Evolutionary conservation across 2,329 filamentous ascomycete species (phyloP).

Genomic region (Sporothrix dimorphospora): DNA sequence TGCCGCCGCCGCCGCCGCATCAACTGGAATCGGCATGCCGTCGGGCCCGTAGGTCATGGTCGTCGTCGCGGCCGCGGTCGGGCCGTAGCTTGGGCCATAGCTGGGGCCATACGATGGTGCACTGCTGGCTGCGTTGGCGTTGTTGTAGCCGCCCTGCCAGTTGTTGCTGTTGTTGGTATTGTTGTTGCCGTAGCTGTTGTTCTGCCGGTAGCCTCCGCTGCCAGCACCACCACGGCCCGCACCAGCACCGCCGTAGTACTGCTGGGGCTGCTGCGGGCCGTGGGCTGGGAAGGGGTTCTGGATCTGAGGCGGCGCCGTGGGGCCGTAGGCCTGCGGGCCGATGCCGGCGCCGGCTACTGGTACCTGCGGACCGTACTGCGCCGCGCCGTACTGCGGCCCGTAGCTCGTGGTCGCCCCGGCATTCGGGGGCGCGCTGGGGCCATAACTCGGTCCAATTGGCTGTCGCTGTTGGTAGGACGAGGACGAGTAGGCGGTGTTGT

Average conservation of each 20-base stretch:
- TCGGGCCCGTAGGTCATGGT: conserved; percentile 34
- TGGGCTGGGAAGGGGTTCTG: conserved; percentile 79
- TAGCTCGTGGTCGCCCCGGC: conserved; percentile 33
- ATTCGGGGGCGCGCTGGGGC: conserved; percentile 7
- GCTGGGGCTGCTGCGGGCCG: conserved; percentile 39
- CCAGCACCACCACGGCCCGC: conserved; percentile 25
- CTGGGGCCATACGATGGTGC: conserved; percentile 14
- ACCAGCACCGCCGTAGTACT: conserved; percentile 10
- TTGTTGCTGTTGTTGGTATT: conserved; percentile 71
- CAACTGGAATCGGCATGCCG: conserved; percentile 27
- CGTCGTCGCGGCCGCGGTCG: conserved; percentile 36
- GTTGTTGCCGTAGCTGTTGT: conserved; percentile 66
- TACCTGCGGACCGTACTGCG: conserved; percentile 22
- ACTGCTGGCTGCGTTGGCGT: conserved; percentile 40
- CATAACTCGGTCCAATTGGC: conserved; percentile 15
- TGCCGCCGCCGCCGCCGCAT: conserved; percentile 38
- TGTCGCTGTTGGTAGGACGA: conserved; percentile 31
- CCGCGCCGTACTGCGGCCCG: conserved; percentile 35
- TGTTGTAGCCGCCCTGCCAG: conserved; percentile 7
- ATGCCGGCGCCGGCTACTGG: background rate
- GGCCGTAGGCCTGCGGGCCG: conserved; percentile 37
- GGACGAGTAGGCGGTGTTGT: conserved; percentile 23
- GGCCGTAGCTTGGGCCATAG: conserved; percentile 28
- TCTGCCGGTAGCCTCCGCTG: conserved; percentile 51
- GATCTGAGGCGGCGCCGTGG: conserved; percentile 64